These are phyloP conservation scores for Sphaerostilbella broomeana DNA, from an alignment of 2,329 filamentous ascomycete species.

Conservation along the genomic window DNA sequence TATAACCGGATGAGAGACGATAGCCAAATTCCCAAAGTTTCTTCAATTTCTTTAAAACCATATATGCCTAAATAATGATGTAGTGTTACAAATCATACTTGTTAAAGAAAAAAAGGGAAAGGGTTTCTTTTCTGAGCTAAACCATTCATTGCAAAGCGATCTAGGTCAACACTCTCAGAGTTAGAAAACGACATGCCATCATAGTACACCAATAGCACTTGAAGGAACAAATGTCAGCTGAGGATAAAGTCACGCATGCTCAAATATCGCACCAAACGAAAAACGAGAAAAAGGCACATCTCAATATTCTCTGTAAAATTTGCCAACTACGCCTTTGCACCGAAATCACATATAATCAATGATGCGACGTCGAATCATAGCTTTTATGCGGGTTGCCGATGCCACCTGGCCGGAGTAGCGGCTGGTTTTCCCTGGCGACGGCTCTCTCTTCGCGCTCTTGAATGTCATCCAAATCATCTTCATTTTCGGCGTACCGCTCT, in stretches of 20 bases:
- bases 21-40: no score
- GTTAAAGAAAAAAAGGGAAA: no score
- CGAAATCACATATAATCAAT: neutral
- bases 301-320: neutral
- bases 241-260: no score
- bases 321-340: neutral
- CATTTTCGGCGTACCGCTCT: conserved; percentile 44
- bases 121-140: neutral
- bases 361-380: conserved; percentile 28
- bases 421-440: conserved; percentile 44
- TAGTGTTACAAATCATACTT: conserved; percentile 7
- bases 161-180: neutral
- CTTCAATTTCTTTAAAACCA: neutral
- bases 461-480: conserved; percentile 45
- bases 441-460: conserved; percentile 45
- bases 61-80: neutral
- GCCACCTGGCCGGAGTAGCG: conserved; percentile 43
- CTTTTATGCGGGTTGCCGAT: conserved; percentile 40
- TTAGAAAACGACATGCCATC: neutral
- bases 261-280: no score
- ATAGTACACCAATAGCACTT: neutral
- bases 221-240: conserved; percentile 2
- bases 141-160: neutral
- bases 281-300: neutral
- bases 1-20: no score